These are phyloP conservation scores for Schizosaccharomyces pombe DNA, from an alignment of 805 yeast genomes.

Conservation along the genomic window ASM294v3 CU329670.1:566001-566500, in stretches of 20 bases:
- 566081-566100: background rate
- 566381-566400: constrained; percentile 96
- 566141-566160: constrained; percentile 2
- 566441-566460: constrained; percentile 88
- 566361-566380: constrained; percentile 76
- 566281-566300: constrained; percentile 56
- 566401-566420: constrained; percentile 77
- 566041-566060: background rate
- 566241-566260: constrained; percentile 87
- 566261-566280: constrained; percentile 75
- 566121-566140: background rate
- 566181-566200: constrained; percentile 21
- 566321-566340: constrained; percentile 63
- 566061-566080: background rate
- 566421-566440: constrained; percentile 68
- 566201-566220: constrained; percentile 59
- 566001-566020: background rate
- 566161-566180: background rate
- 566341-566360: constrained; percentile 90
- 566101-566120: background rate
- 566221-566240: constrained; percentile 82
- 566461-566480: constrained; percentile 44
- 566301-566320: constrained; percentile 52
- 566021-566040: background rate
- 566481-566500: constrained; percentile 88